Evolutionary conservation across 805 yeast genomes (phyloP), one percentile per base, ranked within the genome.

Genomic region (Kregervanrija fluxuum): DNA sequence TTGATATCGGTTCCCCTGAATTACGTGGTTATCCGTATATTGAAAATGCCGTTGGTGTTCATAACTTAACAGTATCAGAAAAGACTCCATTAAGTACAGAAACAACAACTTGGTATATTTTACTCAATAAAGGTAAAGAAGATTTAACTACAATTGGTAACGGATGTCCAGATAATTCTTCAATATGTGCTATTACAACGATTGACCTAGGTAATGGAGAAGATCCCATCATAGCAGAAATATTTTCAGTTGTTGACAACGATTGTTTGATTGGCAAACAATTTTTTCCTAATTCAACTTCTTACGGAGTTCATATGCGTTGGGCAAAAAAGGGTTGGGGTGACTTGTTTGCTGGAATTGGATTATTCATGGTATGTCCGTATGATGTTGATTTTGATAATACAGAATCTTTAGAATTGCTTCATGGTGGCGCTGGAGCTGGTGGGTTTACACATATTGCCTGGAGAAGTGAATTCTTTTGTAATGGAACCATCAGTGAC

Each of bases 21-120:
- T 22, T 22, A 22, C 28, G 28, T 22, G 5, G 8, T 22, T 22
- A 5, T 22, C 28, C 28, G 6, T 6, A 22, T 8, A 22, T 22
- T 5, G 65, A 66, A 14, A 48, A 65, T 13, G 65, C 82, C 40
- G 69, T 70, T 41, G 84, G 83, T 4, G 58, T 75, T 5, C 75
- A 77, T 51, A 43, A 64, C 1, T 64, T 68, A n/a, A 56, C 70
- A 5, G 34, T 54, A 4, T 52, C 68, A 13, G 65, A 62, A 32
- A 74, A 72, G 37, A 86, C 96, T 10, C 98, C 98, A 13, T 98
- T 98, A 2, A 75, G 91, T 11, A 65, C 62, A 31, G 77, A 85
- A 1, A 72, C 67, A 41, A 62, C 71, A 33, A 70, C 76, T 3
- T 86, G 96, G 90, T 78, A 72, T 55, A 50, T 90, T 33, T 83